phyloP scores from a whole-genome alignment of 1,284 basidiomycete genomes.

The Takashimella tepidaria region DNA sequence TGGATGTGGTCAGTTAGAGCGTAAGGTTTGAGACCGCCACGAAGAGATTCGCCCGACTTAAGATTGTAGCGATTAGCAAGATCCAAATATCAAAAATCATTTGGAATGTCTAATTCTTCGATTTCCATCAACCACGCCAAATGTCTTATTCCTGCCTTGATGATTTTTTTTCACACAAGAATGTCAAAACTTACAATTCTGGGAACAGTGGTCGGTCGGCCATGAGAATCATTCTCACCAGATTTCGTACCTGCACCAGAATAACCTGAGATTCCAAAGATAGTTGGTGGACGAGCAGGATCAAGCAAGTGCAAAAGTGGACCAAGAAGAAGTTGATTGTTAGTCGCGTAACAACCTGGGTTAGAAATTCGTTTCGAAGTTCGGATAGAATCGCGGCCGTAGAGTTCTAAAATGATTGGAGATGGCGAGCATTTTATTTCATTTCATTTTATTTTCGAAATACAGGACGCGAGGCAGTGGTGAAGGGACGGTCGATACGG shows the following conservation, averaged over 20 bases:
- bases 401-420: slow-evolving; percentile 65
- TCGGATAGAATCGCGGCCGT: slow-evolving; percentile 67
- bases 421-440: too few relatives aligned
- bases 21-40: slow-evolving; percentile 75
- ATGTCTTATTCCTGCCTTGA: too few relatives aligned
- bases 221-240: slow-evolving; percentile 57
- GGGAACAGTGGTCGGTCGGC: slow-evolving; percentile 67
- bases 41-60: not conserved
- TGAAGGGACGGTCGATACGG: too few relatives aligned
- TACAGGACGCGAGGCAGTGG: too few relatives aligned
- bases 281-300: slow-evolving; percentile 65
- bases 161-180: too few relatives aligned
- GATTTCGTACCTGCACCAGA: slow-evolving; percentile 88
- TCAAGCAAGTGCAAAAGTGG: slow-evolving; percentile 74
- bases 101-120: too few relatives aligned
- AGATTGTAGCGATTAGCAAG: too few relatives aligned
- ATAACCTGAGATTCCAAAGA: slow-evolving; percentile 92
- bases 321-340: slow-evolving; percentile 83
- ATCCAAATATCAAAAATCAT: too few relatives aligned
- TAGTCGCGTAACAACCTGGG: slow-evolving; percentile 95
- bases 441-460: too few relatives aligned
- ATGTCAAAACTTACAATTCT: slow-evolving; percentile 66
- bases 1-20: slow-evolving; percentile 95
- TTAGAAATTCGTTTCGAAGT: slow-evolving; percentile 83
- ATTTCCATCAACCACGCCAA: too few relatives aligned